Evolutionary conservation across 2,329 filamentous ascomycete genomes (phyloP), one percentile per base, ranked within the genome.

Genomic region (Penicillium sp.): DNA sequence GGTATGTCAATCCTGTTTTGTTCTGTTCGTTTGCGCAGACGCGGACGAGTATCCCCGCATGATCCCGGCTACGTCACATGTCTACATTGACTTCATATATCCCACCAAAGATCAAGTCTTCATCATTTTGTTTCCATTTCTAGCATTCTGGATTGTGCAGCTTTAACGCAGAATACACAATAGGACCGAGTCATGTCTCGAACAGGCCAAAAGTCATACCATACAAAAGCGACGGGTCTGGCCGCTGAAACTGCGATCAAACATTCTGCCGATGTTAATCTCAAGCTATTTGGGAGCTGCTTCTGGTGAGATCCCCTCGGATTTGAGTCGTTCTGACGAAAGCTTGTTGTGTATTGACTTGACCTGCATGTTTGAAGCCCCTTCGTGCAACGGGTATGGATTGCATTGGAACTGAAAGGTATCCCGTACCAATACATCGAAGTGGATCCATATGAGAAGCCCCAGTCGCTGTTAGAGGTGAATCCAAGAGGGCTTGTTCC

Each of bases 311-410:
- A 47, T 36, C n/a, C 43, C n/a, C 23, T 6, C 23, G 15, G 8
- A 27, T 8, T n/a, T 31, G 19, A 23, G 15, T 41, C 4, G 13
- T 39, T 23, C 44, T 57, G 42, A 27, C 13, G 50, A 35, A 49
- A 35, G 1, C 12, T 31, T 8, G 23, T 54, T 27, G 39, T 52
- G n/a, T 53, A 47, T 17, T 53, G 49, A 55, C 48, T 49, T 36
- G 15, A 52, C 17, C 53, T 50, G n/a, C 31, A 31, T 57, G 8
- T 25, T n/a, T 41, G n/a, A 50, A 90, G 89, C 69, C 91, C 91
- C 27, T 94, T 93, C 70, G 91, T 91, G 1, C 91, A 96, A 71
- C 86, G 91, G 19, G 89, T 94, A 27, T 96, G 91, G 91, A 94
- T 96, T 62, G 89, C 91, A 1, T 81, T 96, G 36, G 91, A 96